Evolutionary conservation across 2,329 filamentous ascomycete genomes (phyloP).

Genomic region (Diaporthe amygdali): DNA sequence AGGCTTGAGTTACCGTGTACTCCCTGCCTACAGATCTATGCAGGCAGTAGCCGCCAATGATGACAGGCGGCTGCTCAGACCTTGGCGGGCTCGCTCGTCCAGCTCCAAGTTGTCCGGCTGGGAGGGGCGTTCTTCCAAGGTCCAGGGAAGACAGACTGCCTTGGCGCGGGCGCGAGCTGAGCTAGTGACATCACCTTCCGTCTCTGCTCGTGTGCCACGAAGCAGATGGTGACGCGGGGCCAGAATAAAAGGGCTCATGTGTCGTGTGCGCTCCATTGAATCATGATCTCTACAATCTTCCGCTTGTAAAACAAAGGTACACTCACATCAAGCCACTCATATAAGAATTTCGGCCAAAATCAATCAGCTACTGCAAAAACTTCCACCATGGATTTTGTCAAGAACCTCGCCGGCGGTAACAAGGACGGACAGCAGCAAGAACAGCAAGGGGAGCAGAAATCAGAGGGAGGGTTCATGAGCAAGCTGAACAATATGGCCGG

Average conservation of each 20-base stretch:
- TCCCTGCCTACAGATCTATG: too few species aligned
- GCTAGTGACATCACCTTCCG: slow-evolving; percentile 22
- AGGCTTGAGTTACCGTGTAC: neutral
- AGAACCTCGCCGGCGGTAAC: slow-evolving; percentile 51
- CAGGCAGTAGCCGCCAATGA: too few species aligned
- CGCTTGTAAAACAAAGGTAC: neutral
- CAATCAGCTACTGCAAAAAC: neutral
- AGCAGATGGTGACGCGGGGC: neutral
- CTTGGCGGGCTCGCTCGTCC: too few species aligned
- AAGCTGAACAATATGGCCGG: slow-evolving; percentile 76
- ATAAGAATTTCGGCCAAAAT: neutral
- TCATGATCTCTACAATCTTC: neutral
- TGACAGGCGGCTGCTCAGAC: too few species aligned
- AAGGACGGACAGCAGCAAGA: slow-evolving; percentile 36
- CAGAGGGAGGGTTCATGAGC: slow-evolving; percentile 64
- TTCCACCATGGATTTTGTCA: slow-evolving; percentile 59
- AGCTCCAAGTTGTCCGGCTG: neutral
- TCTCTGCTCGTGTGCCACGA: too few species aligned
- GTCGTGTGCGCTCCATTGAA: neutral
- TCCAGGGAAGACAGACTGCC: neutral
- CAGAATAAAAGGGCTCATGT: neutral
- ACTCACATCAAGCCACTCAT: neutral
- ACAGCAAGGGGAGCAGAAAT: slow-evolving; percentile 39
- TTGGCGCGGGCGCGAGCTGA: neutral
- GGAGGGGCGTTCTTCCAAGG: neutral